Evolutionary conservation across 129 eudicot genomes (phyloP).

Genomic region (Tagetes patula): DNA sequence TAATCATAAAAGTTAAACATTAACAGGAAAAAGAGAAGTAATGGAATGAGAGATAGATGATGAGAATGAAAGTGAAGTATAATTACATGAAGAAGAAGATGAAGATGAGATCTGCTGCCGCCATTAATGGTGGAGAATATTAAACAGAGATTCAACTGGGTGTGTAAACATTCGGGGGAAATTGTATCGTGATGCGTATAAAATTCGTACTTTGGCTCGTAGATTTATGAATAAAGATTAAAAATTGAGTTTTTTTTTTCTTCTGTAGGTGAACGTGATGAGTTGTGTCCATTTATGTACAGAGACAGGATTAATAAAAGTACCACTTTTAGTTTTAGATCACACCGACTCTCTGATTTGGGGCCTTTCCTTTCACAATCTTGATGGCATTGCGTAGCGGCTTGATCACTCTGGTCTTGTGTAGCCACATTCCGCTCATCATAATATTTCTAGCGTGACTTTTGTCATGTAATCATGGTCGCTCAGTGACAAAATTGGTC

Average conservation of each 20-base stretch:
- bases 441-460: no score
- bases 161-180: conserved; percentile 19
- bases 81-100: conserved; percentile 6
- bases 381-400: no score
- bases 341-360: neutral
- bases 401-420: no score
- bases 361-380: neutral
- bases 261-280: conserved; percentile 24
- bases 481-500: no score
- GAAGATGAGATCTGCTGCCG: conserved; percentile 41
- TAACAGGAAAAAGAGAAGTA: neutral
- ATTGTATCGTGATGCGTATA: conserved; percentile 26
- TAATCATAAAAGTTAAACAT: neutral
- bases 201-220: conserved; percentile 28
- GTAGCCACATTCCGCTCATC: no score
- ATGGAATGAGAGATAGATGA: conserved; percentile 6
- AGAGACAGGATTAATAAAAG: neutral
- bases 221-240: conserved; percentile 20
- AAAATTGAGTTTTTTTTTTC: neutral
- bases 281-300: conserved; percentile 11
- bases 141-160: conserved; percentile 20
- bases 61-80: conserved; percentile 28
- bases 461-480: no score
- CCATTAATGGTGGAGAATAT: conserved; percentile 19
- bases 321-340: no score